A percentile compares a stretch with the other conserved stretches of the same genome.
Conservation (phyloP, 2,329 filamentous ascomycete species). For the Didymella lethalis region DNA sequence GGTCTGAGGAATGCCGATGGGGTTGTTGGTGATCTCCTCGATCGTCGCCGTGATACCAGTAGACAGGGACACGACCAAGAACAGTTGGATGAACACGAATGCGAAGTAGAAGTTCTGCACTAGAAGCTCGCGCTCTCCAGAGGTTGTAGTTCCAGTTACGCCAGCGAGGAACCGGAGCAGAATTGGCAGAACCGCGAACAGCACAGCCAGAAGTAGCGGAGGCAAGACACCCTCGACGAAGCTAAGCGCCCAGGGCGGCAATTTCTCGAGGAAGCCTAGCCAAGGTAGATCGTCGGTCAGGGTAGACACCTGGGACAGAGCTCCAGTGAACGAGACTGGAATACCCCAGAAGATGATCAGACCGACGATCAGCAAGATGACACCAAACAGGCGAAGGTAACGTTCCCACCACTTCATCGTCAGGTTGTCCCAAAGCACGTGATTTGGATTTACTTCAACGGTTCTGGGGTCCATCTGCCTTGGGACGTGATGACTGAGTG, state of each 20-base stretch:
- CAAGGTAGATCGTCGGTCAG: conserved; percentile 72
- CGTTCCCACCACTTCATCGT: conserved; percentile 93
- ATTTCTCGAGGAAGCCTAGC: conserved; percentile 72
- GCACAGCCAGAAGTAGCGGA: conserved; percentile 74
- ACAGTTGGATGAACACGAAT: conserved; percentile 94
- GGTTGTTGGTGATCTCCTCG: conserved; percentile 69
- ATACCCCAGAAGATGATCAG: conserved; percentile 92
- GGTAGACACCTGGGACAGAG: conserved; percentile 77
- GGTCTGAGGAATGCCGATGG: conserved; percentile 71
- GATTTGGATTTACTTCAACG: conserved; percentile 91
- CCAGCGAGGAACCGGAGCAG: conserved; percentile 76
- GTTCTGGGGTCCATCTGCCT: conserved; percentile 91
- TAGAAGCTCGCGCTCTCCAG: conserved; percentile 77
- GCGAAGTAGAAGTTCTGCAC: conserved; percentile 93
- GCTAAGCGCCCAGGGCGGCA: conserved; percentile 68
- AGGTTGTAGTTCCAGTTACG: conserved; percentile 82
- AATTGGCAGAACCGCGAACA: conserved; percentile 82
- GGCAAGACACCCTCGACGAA: conserved; percentile 88
- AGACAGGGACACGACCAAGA: conserved; percentile 88
- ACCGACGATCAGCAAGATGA: conserved; percentile 70
- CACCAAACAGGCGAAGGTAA: conserved; percentile 74
- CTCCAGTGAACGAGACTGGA: conserved; percentile 86
- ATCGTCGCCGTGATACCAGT: conserved; percentile 74
- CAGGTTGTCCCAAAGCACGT: conserved; percentile 98
- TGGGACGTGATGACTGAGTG: conserved; percentile 87